Conservation (phyloP, 2,329 filamentous ascomycete species). For the Pseudonectria buxi region DNA sequence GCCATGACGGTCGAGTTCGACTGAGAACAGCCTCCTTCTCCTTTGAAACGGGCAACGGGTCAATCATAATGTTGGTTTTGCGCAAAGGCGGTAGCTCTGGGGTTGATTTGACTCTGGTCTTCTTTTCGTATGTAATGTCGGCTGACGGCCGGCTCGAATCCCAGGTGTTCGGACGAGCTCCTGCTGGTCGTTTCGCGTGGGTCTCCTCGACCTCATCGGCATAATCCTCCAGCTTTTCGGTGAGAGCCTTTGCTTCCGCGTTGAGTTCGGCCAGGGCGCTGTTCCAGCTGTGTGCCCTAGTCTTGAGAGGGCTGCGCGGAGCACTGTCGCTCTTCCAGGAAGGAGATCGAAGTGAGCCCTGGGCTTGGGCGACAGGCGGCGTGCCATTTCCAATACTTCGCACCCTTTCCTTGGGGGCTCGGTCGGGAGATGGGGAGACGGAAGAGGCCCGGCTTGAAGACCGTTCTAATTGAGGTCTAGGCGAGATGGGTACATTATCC, state of each 20-base stretch:
- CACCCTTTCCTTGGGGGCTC: conserved; percentile 42
- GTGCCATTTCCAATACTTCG: conserved; percentile 59
- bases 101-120: conserved; percentile 55
- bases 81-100: conserved; percentile 64
- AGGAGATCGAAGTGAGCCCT: conserved; percentile 53
- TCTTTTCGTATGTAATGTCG: conserved; percentile 33
- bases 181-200: conserved; percentile 26
- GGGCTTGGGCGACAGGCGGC: conserved; percentile 50
- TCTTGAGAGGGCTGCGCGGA: conserved; percentile 38
- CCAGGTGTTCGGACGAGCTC: conserved; percentile 35
- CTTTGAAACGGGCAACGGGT: conserved; percentile 75
- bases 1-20: conserved; percentile 74
- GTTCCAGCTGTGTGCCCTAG: conserved; percentile 68
- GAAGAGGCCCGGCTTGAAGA: conserved; percentile 47
- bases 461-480: conserved; percentile 54
- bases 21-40: conserved; percentile 81
- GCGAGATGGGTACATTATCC: conserved; percentile 77
- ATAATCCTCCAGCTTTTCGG: conserved; percentile 74
- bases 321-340: conserved; percentile 43
- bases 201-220: conserved; percentile 52
- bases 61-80: conserved; percentile 73
- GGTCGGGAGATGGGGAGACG: conserved; percentile 46
- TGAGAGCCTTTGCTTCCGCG: conserved; percentile 65
- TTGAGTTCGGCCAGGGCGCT: conserved; percentile 62
- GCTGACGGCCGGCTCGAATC: conserved; percentile 27